Evolutionary conservation across 2,329 filamentous ascomycete species (phyloP).

Genomic region (Coniochaeta ligniaria): DNA sequence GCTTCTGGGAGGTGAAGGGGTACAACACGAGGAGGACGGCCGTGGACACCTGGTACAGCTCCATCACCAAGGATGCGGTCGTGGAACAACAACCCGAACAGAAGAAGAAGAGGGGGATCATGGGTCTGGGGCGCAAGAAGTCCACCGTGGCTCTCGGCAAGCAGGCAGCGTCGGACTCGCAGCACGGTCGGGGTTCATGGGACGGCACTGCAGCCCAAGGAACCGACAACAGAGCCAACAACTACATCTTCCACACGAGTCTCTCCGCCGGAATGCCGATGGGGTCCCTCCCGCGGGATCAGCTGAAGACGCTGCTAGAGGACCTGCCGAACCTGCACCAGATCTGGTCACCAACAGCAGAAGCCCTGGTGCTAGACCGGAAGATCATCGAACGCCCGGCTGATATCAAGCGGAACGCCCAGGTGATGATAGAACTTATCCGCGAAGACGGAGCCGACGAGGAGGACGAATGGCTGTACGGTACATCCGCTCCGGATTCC

Average conservation of each 20-base stretch:
- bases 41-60: slow-evolving; percentile 54
- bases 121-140: slow-evolving; percentile 52
- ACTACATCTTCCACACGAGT: slow-evolving; percentile 50
- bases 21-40: slow-evolving; percentile 53
- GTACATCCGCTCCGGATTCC: slow-evolving; percentile 44
- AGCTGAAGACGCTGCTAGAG: slow-evolving; percentile 40
- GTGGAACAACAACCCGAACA: slow-evolving; percentile 25
- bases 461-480: slow-evolving; percentile 58
- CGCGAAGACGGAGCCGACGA: slow-evolving; percentile 51
- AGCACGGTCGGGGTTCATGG: slow-evolving; percentile 3
- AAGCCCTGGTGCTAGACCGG: slow-evolving; percentile 53
- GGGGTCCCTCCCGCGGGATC: slow-evolving; percentile 42
- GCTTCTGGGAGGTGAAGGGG: slow-evolving; percentile 59
- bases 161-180: slow-evolving; percentile 11
- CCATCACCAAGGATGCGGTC: slow-evolving; percentile 35
- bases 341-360: slow-evolving; percentile 57
- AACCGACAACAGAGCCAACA: slow-evolving; percentile 23
- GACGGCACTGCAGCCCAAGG: slow-evolving; percentile 8
- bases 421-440: slow-evolving; percentile 58
- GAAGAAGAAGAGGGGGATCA: slow-evolving; percentile 45
- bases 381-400: slow-evolving; percentile 49
- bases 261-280: slow-evolving; percentile 56
- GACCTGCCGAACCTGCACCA: slow-evolving; percentile 52
- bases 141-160: slow-evolving; percentile 31
- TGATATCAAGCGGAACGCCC: slow-evolving; percentile 57